A percentile compares a stretch with the other conserved stretches of the same genome.
phyloP scores from a whole-genome alignment of 2,329 filamentous ascomycete genomes.

The Acephala macrosclerotiorum region DNA sequence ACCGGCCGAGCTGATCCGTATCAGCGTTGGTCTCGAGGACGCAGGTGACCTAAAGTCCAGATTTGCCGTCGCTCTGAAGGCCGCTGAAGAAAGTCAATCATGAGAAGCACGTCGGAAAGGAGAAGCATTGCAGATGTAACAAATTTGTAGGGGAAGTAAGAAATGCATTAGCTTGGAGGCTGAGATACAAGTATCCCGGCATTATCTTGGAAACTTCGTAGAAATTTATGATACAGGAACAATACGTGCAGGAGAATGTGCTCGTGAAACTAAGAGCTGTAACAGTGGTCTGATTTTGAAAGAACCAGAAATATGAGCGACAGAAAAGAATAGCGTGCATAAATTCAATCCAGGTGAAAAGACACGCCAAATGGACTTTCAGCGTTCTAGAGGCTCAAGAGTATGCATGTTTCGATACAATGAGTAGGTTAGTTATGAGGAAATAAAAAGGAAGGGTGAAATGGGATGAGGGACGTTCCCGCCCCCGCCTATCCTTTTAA shows the following conservation, averaged over 20 bases:
- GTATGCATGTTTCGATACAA: not conserved
- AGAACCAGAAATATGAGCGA: not conserved
- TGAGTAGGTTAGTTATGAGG: not conserved
- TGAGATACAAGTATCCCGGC: not conserved
- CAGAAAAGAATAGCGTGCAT: not conserved
- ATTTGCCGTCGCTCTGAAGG: slow-evolving; percentile 75
- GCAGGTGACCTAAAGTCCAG: slow-evolving; percentile 66
- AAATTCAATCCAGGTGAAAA: not conserved
- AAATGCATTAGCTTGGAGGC: not conserved
- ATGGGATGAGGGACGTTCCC: not conserved
- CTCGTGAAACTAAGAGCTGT: not conserved
- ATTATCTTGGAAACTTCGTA: not conserved
- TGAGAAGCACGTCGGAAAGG: not conserved
- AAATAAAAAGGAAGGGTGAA: not conserved
- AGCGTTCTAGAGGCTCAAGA: not conserved
- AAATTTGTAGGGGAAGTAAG: not conserved
- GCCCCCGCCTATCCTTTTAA: no score
- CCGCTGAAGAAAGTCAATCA: slow-evolving; percentile 47
- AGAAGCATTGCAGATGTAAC: not conserved
- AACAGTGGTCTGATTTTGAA: not conserved
- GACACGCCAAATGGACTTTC: not conserved
- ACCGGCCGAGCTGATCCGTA: slow-evolving; percentile 78
- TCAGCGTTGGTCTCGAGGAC: slow-evolving; percentile 92
- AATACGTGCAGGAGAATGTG: not conserved
- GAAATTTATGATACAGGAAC: not conserved